These are phyloP conservation scores for Paecilomyces sp. DNA, from an alignment of 2,329 filamentous ascomycete genomes.

Conservation along the genomic window DNA sequence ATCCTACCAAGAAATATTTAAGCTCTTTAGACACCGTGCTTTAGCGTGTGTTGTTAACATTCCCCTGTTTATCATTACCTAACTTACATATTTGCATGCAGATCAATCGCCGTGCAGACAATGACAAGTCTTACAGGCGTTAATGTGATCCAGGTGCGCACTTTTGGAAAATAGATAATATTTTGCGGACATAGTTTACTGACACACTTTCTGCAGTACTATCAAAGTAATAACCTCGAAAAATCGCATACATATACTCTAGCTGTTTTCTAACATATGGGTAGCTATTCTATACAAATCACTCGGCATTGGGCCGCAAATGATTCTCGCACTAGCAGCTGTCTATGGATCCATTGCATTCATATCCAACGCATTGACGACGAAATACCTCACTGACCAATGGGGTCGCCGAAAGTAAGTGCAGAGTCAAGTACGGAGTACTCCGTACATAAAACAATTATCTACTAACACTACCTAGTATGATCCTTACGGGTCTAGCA, in stretches of 20 bases:
- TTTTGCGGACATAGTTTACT: neutral
- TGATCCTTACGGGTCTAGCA: constrained; percentile 48
- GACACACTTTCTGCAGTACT: constrained; percentile 19
- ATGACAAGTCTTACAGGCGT: constrained; percentile 53
- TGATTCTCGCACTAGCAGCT: constrained; percentile 47
- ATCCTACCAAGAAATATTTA: constrained; percentile 46
- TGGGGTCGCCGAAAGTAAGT: constrained; percentile 51
- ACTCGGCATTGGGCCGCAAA: constrained; percentile 43
- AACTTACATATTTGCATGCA: constrained; percentile 5
- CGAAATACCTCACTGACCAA: constrained; percentile 47
- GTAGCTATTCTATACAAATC: constrained; percentile 49
- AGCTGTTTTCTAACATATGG: constrained; percentile 3
- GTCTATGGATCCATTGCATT: constrained; percentile 51
- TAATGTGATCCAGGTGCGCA: constrained; percentile 47
- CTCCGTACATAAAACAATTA: neutral
- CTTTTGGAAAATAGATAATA: neutral
- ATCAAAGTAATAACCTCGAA: constrained; percentile 15
- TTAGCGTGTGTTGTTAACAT: constrained; percentile 34
- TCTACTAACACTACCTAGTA: constrained; percentile 24
- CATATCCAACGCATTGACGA: constrained; percentile 45
- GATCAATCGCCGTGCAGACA: constrained; percentile 49
- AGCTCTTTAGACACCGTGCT: constrained; percentile 45
- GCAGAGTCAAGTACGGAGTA: neutral
- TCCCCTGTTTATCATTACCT: neutral
- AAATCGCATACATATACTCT: neutral